These are phyloP conservation scores for Cronartium ribicola DNA, from an alignment of 1,284 basidiomycete species.

Conservation along the genomic window DNA sequence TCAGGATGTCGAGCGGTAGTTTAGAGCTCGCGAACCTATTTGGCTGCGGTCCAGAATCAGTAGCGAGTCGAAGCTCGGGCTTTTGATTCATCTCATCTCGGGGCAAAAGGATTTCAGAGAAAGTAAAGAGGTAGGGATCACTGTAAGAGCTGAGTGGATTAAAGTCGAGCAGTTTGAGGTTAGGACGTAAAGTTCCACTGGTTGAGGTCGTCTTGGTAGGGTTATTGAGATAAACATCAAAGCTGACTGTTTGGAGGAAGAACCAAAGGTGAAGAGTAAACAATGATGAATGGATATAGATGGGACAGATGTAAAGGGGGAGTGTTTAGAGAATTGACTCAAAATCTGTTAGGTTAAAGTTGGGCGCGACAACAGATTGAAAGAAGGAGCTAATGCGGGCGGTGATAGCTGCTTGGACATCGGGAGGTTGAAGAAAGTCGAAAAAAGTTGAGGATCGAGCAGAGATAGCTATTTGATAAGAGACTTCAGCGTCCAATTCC, in stretches of 20 bases:
- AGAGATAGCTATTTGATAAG: constrained; percentile 8
- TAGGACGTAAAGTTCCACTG: background rate
- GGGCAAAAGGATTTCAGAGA: constrained; percentile 62
- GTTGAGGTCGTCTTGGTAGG: background rate
- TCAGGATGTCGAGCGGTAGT: constrained; percentile 17
- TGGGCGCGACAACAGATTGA: constrained; percentile 10
- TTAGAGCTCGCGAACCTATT: constrained; percentile 25
- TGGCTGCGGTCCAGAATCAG: constrained; percentile 15
- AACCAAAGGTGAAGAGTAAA: background rate
- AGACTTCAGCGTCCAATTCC: background rate
- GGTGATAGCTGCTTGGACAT: constrained; percentile 23
- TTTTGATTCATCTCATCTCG: background rate
- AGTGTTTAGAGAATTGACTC: background rate
- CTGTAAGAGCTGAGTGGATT: constrained; percentile 81
- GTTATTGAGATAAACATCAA: constrained; percentile 38
- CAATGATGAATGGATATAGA: background rate
- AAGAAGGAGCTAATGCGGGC: constrained; percentile 22
- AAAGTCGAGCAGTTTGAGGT: constrained; percentile 68
- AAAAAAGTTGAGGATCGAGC: constrained; percentile 31
- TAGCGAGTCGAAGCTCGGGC: background rate
- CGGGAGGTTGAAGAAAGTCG: constrained; percentile 18
- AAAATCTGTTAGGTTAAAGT: constrained; percentile 31
- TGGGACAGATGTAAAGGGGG: background rate
- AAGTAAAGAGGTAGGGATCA: constrained; percentile 79
- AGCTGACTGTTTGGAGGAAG: constrained; percentile 13